Evolutionary conservation across 208 protist genomes (phyloP).

Genomic region (Zelonia costaricensis): DNA sequence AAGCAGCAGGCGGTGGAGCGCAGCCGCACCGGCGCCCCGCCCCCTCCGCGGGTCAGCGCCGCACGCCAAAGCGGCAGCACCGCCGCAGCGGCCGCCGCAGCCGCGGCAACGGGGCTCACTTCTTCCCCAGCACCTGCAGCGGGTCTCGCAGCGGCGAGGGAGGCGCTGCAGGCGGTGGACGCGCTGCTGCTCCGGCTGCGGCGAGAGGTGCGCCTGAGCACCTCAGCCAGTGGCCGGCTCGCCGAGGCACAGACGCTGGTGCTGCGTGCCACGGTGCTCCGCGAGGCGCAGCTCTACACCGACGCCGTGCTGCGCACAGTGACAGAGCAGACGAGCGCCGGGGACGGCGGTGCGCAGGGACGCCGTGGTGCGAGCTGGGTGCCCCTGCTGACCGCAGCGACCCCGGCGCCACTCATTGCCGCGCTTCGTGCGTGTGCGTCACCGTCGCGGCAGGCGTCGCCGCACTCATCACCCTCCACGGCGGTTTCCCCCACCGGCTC

Average conservation of each 20-base stretch:
- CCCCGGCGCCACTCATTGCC: no score
- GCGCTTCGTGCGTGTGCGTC: no score
- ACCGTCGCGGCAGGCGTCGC: no score
- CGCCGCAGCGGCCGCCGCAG: neutral
- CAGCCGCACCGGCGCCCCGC: neutral
- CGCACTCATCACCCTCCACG: no score
- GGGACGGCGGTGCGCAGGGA: neutral
- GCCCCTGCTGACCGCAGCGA: no score
- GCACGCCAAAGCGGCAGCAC: neutral
- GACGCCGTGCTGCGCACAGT: neutral
- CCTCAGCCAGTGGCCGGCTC: conserved; percentile 9
- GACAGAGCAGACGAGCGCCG: neutral
- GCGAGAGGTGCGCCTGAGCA: conserved; percentile 17
- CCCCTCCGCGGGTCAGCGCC: neutral
- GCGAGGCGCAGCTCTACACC: conserved; percentile 16
- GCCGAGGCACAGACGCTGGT: conserved; percentile 19
- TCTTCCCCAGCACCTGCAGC: neutral
- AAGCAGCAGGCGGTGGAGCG: conserved; percentile 26
- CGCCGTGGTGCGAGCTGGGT: no score
- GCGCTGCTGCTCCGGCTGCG: conserved; percentile 20
- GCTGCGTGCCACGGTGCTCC: conserved; percentile 16
- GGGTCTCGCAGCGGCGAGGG: conserved; percentile 18
- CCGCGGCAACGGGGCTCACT: neutral
- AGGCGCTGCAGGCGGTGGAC: conserved; percentile 12
- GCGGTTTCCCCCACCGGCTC: no score